Evolutionary conservation across 2,329 filamentous ascomycete genomes (phyloP), one percentile per base, ranked within the genome.

Genomic region (Dichotomopilus funicola): DNA sequence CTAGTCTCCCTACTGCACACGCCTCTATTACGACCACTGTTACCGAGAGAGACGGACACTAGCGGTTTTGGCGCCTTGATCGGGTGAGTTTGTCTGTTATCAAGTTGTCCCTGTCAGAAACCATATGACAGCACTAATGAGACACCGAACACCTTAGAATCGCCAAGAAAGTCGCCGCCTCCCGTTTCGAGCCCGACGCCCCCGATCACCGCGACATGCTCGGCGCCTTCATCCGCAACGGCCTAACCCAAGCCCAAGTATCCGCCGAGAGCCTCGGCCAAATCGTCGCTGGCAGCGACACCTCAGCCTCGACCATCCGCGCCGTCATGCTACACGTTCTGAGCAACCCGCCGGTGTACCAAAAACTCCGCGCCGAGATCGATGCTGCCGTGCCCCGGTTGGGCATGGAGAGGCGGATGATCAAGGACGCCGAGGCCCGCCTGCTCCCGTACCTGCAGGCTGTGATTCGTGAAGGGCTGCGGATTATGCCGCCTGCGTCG

Each of bases 221-320:
- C 0, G 70, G 67, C 0, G 73, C 71, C 1, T 75, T 75, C 51
- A 73, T 75, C 35, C 67, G 69, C 5, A 68, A 74, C 47, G 65
- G 64, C 12, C 55, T 63, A 6, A 58, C 54, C 27, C 55, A 62
- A 13, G 59, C 61, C 10, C 61, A 64, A 46, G 55, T 54, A 9
- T 41, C 54, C 4, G 55, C 58, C 12, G 58, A 64, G 42, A 48
- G 58, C 11, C 46, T 62, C 9, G 19, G 60, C 31, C 56, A 61
- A 13, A 44, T 64, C 55, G 1, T 49, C 7, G 78, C 78, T 2
- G 79, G 79, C 2, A 75, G 73, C 6, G 79, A 82, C 59, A 80
- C 77, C 8, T 77, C 78, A 0, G 75, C 78, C 0, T 75, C 74
- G 0, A 70, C 73, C 4, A 70, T 82, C 8, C 73, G 78, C 3